Evolutionary conservation across 2,329 filamentous ascomycete genomes (phyloP).

Genomic region (Pseudogymnoascus sp.): DNA sequence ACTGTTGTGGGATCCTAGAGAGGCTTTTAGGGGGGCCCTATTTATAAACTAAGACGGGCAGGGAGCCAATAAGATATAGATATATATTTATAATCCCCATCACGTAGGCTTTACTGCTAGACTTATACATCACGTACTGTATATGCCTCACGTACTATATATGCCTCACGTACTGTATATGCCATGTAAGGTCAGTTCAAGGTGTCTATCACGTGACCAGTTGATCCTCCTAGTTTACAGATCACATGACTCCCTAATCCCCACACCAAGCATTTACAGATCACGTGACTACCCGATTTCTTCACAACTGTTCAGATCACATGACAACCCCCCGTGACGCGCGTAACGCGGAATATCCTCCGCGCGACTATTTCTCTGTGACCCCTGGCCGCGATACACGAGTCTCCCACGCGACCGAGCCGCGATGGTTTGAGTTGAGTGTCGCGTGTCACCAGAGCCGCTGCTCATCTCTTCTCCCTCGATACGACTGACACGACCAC

Average conservation of each 20-base stretch:
- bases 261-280: background rate
- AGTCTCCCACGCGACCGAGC: background rate
- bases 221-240: too few relatives aligned
- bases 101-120: too few relatives aligned
- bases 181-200: too few relatives aligned
- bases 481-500: background rate
- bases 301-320: background rate
- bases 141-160: too few relatives aligned
- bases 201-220: too few relatives aligned
- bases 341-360: background rate
- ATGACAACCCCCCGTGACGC: background rate
- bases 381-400: background rate
- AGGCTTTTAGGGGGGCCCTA: background rate
- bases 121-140: too few relatives aligned
- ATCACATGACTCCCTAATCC: too few relatives aligned
- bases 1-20: background rate
- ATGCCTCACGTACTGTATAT: too few relatives aligned
- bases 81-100: background rate
- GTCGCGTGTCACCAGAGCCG: slow-evolving; percentile 4
- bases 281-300: background rate
- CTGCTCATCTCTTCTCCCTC: background rate
- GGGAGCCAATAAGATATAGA: background rate
- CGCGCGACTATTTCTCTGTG: background rate
- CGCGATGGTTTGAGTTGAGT: background rate
- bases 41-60: background rate